Evolutionary conservation across 225 moss, liverwort and hornwort species (phyloP).

Genomic region (Lunularia cruciata): DNA sequence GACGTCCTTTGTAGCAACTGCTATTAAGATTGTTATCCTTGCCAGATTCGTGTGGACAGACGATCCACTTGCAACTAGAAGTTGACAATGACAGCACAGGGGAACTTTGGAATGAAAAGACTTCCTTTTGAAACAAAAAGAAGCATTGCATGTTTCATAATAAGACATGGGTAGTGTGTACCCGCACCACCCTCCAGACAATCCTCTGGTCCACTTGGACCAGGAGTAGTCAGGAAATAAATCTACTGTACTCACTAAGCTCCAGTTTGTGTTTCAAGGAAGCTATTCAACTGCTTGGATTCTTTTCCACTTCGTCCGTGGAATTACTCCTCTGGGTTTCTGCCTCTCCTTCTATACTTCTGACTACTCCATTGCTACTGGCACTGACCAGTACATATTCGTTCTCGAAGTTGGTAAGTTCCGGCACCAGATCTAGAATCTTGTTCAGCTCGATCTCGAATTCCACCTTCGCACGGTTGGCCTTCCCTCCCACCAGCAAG

Average conservation of each 20-base stretch:
- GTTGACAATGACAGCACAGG: no score
- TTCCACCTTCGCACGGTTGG: slow-evolving; percentile 86
- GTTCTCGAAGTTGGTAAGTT: slow-evolving; percentile 38
- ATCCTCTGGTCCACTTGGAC: neutral
- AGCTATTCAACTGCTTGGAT: neutral
- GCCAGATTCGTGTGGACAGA: no score
- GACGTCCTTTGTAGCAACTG: no score
- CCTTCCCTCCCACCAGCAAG: slow-evolving; percentile 86
- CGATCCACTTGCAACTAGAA: no score
- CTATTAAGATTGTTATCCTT: no score
- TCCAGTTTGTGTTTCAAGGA: neutral
- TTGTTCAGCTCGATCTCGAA: slow-evolving; percentile 76
- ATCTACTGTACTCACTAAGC: neutral
- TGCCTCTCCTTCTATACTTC: slow-evolving; percentile 7
- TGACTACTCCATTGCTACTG: slow-evolving; percentile 8
- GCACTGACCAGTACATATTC: slow-evolving; percentile 10
- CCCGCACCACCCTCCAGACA: neutral
- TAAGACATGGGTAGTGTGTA: slow-evolving; percentile 1
- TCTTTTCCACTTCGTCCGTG: neutral
- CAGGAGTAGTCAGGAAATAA: neutral
- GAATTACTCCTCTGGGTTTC: neutral
- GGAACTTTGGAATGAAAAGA: no score
- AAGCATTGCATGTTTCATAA: neutral
- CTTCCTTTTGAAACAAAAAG: neutral
- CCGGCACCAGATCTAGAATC: slow-evolving; percentile 80